A percentile compares a stretch with the other conserved stretches of the same genome.
Evolutionary conservation across 2,329 filamentous ascomycete genomes (phyloP).

Genomic region (Aspergillus transmontanensis): DNA sequence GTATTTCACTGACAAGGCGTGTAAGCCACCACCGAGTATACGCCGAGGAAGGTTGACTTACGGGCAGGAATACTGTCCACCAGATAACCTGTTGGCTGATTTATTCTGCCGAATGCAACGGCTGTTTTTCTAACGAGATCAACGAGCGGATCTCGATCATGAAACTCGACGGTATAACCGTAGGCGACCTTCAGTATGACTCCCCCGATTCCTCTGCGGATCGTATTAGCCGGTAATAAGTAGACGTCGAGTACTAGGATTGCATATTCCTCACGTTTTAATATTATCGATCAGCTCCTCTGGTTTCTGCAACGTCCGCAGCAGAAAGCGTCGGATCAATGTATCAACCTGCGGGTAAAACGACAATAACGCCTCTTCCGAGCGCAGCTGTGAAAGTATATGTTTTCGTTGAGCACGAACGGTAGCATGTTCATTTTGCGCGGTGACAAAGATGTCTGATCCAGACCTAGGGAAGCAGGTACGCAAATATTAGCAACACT

Average conservation of each 20-base stretch:
- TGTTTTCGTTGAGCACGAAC: conserved; percentile 41
- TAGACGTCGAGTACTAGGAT: conserved; percentile 6
- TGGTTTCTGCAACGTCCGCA: conserved; percentile 44
- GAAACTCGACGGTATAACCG: conserved; percentile 29
- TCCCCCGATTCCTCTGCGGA: conserved; percentile 32
- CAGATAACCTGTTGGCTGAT: conserved; percentile 45
- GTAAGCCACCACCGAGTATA: not conserved
- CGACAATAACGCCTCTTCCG: conserved; percentile 40
- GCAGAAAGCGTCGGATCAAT: conserved; percentile 48
- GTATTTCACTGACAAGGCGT: conserved; percentile 24
- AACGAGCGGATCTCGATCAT: conserved; percentile 36
- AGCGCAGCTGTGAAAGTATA: conserved; percentile 48
- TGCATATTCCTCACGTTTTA: conserved; percentile 23
- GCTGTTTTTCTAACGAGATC: conserved; percentile 45
- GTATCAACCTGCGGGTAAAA: conserved; percentile 46
- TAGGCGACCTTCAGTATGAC: conserved; percentile 49
- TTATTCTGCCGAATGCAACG: conserved; percentile 43
- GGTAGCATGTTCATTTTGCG: not conserved
- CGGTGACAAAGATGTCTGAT: not conserved
- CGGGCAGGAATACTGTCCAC: conserved; percentile 49
- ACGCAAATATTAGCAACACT: not conserved
- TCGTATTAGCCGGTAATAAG: not conserved
- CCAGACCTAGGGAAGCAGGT: not conserved
- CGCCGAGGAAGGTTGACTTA: conserved; percentile 6
- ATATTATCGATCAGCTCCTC: conserved; percentile 45